Evolutionary conservation across 495 filamentous ascomycete species (phyloP).

Genomic region (Penicillium bialowiezense): DNA sequence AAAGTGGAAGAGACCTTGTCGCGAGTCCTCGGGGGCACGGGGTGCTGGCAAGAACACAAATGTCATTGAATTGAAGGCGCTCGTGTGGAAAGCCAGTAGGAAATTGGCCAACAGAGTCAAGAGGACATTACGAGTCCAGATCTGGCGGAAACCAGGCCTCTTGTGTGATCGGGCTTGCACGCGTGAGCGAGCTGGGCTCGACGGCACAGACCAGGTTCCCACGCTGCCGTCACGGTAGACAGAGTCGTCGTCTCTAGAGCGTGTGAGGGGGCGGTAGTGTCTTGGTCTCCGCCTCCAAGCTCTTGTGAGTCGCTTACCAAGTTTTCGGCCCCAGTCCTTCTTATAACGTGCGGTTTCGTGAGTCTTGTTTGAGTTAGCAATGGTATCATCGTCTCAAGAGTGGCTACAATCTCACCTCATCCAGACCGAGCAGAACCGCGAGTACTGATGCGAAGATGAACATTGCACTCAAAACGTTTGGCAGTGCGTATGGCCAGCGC

Average conservation of each 20-base stretch:
- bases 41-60: conserved; percentile 71
- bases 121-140: conserved; percentile 62
- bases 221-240: conserved; percentile 31
- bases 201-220: conserved; percentile 26
- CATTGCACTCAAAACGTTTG: conserved; percentile 56
- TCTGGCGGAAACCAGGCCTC: conserved; percentile 51
- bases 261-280: conserved; percentile 30
- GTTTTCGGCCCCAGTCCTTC: conserved; percentile 48
- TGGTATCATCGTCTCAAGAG: not conserved
- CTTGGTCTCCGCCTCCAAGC: conserved; percentile 26
- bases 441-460: conserved; percentile 50
- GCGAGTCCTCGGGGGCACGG: conserved; percentile 46
- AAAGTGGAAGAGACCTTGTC: conserved; percentile 57
- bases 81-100: conserved; percentile 69
- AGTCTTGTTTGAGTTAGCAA: conserved; percentile 34
- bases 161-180: conserved; percentile 18
- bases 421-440: conserved; percentile 54
- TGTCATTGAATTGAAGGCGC: conserved; percentile 72
- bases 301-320: conserved; percentile 41
- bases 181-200: conserved; percentile 22
- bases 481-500: conserved; percentile 60
- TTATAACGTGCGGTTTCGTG: conserved; percentile 45
- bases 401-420: conserved; percentile 45
- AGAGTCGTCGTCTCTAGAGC: conserved; percentile 27
- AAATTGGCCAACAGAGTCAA: conserved; percentile 61